Base-by-base conservation (phyloP, 352 stramenopile genomes). In the Phytophthora chlamydospora region DNA sequence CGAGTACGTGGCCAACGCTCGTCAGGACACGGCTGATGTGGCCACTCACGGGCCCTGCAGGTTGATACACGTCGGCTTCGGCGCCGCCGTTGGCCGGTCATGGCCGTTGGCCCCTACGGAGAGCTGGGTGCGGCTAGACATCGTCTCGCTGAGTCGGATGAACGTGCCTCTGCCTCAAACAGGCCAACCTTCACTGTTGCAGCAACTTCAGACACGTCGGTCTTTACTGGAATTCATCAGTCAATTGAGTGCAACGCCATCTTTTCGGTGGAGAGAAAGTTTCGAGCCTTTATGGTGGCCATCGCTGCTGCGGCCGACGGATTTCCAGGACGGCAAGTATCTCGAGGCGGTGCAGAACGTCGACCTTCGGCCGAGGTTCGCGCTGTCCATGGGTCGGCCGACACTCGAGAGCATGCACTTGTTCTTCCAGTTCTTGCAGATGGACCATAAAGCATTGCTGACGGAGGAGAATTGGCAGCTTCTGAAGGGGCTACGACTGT, bases 281-380 rank as follows among this genome's bases (percentile, higher is more conserved):
- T 63, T 71, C 44, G 63, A 71, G 57, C 38, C 39, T 33, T 29
- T 71, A 24, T 71, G 63, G 63, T 59, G 49, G 63, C 63, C 63
- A 4, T 21, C 24, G 14, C 13, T 59, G 32, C 44, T 67, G 27
- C n/a, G 32, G 32, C 43, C 49, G n/a, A 34, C 29, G 24, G 38
- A 54, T 38, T 62, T 52, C 41, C 44, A 56, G 21, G 13, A 54
- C n/a, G 44, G 57, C 6, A 54, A 61, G n/a, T 54, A 49, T 11
- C 49, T 66, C 24, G 58, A 66, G 27, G 43, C 43, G 36, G 46
- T 51, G 62, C 42, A 29, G 17, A 36, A 41, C 33, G 21, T 67
- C 13, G 50, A 27, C 8, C 6, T 27, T 0, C 16, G 29, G 4
- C 50, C 63, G 4, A 63, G 42, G 34, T 56, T 71, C 33, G 42